A percentile compares a stretch with the other conserved stretches of the same genome.
phyloP scores from a whole-genome alignment of 108 stramenopile species.

The Mediolabrus comicus region DNA sequence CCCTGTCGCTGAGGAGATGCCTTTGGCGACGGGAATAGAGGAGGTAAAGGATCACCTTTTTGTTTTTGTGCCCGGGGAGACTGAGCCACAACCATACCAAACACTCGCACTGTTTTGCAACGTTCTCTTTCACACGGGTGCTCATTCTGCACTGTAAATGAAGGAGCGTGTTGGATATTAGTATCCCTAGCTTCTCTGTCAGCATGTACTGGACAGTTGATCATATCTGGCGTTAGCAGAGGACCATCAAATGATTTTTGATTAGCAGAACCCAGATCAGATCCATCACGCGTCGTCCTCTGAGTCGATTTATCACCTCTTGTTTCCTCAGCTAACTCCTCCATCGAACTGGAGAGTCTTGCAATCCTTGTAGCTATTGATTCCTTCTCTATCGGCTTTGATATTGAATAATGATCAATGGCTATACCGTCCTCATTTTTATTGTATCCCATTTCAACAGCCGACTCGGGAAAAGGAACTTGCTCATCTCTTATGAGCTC shows the following conservation, averaged over 20 bases:
- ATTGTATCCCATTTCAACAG: no score
- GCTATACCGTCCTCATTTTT: no score
- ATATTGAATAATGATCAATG: not conserved
- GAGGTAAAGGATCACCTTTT: not conserved
- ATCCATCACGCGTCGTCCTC: not conserved
- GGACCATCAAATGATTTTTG: not conserved
- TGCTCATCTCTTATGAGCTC: no score
- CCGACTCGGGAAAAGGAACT: no score
- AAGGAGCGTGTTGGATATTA: not conserved
- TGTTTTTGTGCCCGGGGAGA: not conserved
- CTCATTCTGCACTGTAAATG: no score
- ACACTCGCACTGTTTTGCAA: not conserved
- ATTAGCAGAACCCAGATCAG: not conserved
- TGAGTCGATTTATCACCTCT: not conserved
- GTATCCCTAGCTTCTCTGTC: not conserved
- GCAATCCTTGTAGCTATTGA: not conserved
- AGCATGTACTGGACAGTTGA: not conserved
- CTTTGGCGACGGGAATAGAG: not conserved
- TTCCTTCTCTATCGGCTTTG: not conserved
- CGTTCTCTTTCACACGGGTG: not conserved
- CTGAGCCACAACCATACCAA: not conserved
- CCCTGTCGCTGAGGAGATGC: not conserved
- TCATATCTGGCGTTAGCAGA: not conserved
- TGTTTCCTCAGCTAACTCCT: not conserved
- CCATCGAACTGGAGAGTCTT: not conserved